These are phyloP conservation scores for Tieghemostelium lacteum DNA, from an alignment of 78 protist species.

Conservation along the genomic window DNA sequence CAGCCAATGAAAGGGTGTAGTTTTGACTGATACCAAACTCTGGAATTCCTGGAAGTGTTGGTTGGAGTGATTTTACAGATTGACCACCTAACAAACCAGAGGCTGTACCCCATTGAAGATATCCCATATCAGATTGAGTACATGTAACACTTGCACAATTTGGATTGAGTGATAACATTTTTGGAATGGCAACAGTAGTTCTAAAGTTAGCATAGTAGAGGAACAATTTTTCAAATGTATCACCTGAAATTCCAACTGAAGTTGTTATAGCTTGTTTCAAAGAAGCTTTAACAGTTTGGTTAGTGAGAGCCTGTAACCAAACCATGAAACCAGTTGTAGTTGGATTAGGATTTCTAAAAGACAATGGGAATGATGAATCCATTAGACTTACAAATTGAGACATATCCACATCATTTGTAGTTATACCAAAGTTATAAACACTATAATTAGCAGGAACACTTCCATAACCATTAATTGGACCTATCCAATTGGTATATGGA, in stretches of 20 bases:
- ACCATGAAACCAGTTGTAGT: too few species aligned
- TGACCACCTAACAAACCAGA: background rate
- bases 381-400: background rate
- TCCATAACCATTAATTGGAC: background rate
- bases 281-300: too few species aligned
- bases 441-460: background rate
- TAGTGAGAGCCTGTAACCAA: too few species aligned
- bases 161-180: background rate
- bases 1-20: background rate
- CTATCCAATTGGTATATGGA: background rate
- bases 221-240: background rate
- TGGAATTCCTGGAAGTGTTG: background rate
- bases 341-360: too few species aligned
- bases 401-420: background rate
- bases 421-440: background rate
- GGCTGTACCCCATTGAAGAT: constrained; percentile 12
- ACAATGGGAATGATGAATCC: too few species aligned
- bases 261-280: too few species aligned
- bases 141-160: too few species aligned
- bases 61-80: background rate
- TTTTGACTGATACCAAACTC: constrained; percentile 29
- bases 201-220: background rate
- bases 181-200: background rate
- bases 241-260: background rate
- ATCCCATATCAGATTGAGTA: background rate